Evolutionary conservation across 352 stramenopile genomes (phyloP).

Genomic region (Phytopythium boreale): DNA sequence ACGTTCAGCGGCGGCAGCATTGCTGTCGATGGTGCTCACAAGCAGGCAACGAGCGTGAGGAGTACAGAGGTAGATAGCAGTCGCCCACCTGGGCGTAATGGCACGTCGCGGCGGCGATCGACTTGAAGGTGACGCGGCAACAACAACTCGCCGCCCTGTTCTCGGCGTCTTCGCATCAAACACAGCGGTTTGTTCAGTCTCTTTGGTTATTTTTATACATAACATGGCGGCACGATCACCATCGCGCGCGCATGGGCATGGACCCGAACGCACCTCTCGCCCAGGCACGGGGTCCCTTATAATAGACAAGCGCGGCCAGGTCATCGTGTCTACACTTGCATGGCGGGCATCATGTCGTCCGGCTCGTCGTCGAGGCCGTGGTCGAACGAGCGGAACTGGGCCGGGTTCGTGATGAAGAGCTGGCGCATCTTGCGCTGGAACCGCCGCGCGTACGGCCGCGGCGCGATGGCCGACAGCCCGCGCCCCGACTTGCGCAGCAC

Average conservation of each 20-base stretch:
- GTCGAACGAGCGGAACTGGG: conserved; percentile 27
- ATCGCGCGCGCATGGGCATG: no score
- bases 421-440: conserved; percentile 88
- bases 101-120: no score
- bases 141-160: no score
- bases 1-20: conserved; percentile 50
- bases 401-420: conserved; percentile 60
- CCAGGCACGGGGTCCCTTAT: background rate
- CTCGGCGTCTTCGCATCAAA: no score
- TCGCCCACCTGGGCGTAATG: background rate
- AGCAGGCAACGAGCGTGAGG: background rate
- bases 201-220: no score
- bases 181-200: no score
- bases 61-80: no score
- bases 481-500: conserved; percentile 67
- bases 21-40: background rate
- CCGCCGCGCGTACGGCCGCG: conserved; percentile 63
- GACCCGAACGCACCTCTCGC: no score
- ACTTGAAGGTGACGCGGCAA: no score
- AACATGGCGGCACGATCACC: no score
- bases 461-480: conserved; percentile 73
- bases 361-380: conserved; percentile 24
- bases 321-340: conserved; percentile 18
- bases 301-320: conserved; percentile 3
- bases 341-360: conserved; percentile 15